Base-by-base conservation (phyloP, 805 yeast species). In the Maudiozyma bulderi region DNA sequence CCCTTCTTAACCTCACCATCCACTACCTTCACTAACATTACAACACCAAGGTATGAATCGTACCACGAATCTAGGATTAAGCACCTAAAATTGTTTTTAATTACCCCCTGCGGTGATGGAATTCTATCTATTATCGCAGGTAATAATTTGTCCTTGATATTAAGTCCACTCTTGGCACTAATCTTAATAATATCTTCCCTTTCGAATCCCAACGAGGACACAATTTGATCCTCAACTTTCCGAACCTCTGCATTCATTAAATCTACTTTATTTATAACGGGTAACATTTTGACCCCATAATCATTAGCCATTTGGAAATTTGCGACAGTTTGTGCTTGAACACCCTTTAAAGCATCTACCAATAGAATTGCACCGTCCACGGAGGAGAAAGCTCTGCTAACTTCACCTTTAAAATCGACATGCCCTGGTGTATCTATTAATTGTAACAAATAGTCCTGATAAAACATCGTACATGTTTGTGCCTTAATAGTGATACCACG, bases 241-340 rank as follows among this genome's bases (percentile, higher is more conserved):
- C 83, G 82, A 1, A 89, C 81, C 61, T 91, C 88, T 0, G 97
- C 96, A 45, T 56, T 54, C 52, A 84, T 93, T 47, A 91, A 69
- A 67, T 91, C 99, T 44, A 91, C 84, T 61, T 91, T 91, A 69
- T 91, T 91, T 46, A 91, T 86, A 14, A 91, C 87, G 0, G 99
- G 98, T 1, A 91, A 74, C 54, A 91, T 70, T 55, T 81, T 81
- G 53, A 93, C 74, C 8, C 83, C 86, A 81, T 88, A 76, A 49
- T 91, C 83, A 61, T 85, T 84, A 0, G 98, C 99, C 49, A 91
- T 72, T 60, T 84, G 87, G 67, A 86, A 91, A 65, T 93, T 91
- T 28, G 99, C 97, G n/a, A 91, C 97, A 0, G 99, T 93, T 65
- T 91, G 99, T 0, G 98, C 98, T 65, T 89, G 97, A 3, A 91